A percentile compares a stretch with the other conserved stretches of the same genome.
Evolutionary conservation across 306 rosid genomes (phyloP).

Genomic region (barrel medic (Medicago truncatula)): DNA sequence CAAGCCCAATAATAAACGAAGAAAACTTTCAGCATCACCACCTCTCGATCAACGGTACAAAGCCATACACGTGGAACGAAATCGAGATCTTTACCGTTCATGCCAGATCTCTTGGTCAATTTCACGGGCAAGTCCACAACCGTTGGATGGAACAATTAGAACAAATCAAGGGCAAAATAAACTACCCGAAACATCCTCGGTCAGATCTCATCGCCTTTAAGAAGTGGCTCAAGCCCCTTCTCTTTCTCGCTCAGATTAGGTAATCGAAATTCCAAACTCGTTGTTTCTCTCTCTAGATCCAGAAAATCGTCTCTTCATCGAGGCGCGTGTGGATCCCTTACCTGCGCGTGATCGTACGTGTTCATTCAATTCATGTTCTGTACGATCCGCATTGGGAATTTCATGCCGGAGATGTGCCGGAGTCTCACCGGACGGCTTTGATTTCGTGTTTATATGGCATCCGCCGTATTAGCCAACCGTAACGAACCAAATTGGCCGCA

Average conservation of each 20-base stretch:
- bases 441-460: constrained; percentile 62
- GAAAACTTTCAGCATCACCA: constrained; percentile 16
- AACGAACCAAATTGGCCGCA: constrained; percentile 77
- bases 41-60: constrained; percentile 24
- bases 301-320: not conserved
- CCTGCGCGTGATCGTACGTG: constrained; percentile 44
- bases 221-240: constrained; percentile 59
- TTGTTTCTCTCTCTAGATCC: not conserved
- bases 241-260: constrained; percentile 83
- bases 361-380: constrained; percentile 43
- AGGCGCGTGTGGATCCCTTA: constrained; percentile 44
- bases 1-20: constrained; percentile 51
- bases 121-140: constrained; percentile 44
- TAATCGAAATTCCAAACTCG: constrained; percentile 49
- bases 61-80: constrained; percentile 40
- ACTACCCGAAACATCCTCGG: constrained; percentile 65
- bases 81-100: constrained; percentile 47
- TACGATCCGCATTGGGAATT: constrained; percentile 50
- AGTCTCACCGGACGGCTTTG: constrained; percentile 39
- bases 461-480: constrained; percentile 80
- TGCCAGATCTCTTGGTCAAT: constrained; percentile 64
- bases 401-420: constrained; percentile 57
- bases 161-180: not conserved
- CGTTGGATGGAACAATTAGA: constrained; percentile 42
- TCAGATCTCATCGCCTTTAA: constrained; percentile 93